Evolutionary conservation across 805 yeast species (phyloP).

Genomic region (Candida sphagnicola): DNA sequence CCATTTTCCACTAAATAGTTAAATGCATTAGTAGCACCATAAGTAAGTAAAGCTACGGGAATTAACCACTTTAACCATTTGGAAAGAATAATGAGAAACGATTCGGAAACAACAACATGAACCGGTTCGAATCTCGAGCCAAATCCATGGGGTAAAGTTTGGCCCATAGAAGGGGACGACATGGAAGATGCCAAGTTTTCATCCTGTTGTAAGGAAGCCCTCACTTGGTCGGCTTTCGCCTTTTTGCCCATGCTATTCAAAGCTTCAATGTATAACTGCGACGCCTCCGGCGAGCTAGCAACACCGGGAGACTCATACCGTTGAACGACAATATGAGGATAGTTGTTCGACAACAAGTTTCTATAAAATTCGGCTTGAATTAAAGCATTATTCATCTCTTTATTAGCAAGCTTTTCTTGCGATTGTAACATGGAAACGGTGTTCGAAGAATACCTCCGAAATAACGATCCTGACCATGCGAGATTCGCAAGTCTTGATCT

Average conservation of each 20-base stretch:
- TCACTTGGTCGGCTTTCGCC: slow-evolving; percentile 70
- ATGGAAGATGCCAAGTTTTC: slow-evolving; percentile 1
- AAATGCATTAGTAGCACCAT: slow-evolving; percentile 76
- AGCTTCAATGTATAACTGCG: slow-evolving; percentile 76
- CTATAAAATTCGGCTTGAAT: slow-evolving; percentile 84
- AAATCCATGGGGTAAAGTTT: slow-evolving; percentile 27
- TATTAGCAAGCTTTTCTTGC: slow-evolving; percentile 84
- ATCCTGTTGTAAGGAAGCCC: slow-evolving; percentile 32
- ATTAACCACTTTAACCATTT: slow-evolving; percentile 88
- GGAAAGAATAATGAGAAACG: slow-evolving; percentile 70
- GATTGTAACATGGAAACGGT: slow-evolving; percentile 30
- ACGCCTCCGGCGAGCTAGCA: slow-evolving; percentile 76
- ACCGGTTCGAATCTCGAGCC: slow-evolving; percentile 81
- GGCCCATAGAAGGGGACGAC: not conserved
- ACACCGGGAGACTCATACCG: slow-evolving; percentile 94
- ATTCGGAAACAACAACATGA: slow-evolving; percentile 89
- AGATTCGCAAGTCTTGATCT: not conserved
- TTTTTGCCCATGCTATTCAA: slow-evolving; percentile 71
- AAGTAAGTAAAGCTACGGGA: slow-evolving; percentile 74
- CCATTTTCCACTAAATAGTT: slow-evolving; percentile 79
- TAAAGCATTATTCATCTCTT: slow-evolving; percentile 60
- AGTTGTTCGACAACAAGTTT: slow-evolving; percentile 68
- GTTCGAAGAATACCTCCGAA: not conserved
- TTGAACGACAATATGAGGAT: slow-evolving; percentile 95
- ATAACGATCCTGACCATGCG: not conserved